Conservation (phyloP, 768 basidiomycete genomes). For the Suillus discolor region DNA sequence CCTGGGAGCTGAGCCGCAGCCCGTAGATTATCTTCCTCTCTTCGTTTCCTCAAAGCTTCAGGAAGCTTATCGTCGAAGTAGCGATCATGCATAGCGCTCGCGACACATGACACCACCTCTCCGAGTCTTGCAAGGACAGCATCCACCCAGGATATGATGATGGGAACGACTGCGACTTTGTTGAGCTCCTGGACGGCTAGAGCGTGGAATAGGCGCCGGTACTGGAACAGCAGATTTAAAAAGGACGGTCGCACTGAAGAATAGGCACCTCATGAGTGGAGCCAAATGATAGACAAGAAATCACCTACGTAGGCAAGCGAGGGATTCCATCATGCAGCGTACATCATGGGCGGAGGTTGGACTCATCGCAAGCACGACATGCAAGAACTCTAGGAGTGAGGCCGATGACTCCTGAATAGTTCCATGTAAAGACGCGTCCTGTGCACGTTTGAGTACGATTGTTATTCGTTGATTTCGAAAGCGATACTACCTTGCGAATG, state of each 20-base stretch:
- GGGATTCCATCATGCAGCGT: constrained; percentile 14
- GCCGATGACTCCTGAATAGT: constrained; percentile 37
- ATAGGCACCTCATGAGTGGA: constrained; percentile 8
- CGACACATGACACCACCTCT: constrained; percentile 35
- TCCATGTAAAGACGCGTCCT: constrained; percentile 38
- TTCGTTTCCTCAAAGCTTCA: constrained; percentile 40
- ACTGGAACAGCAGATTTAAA: constrained; percentile 48
- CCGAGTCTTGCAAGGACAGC: constrained; percentile 56
- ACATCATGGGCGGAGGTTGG: constrained; percentile 7
- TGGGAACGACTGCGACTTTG: constrained; percentile 23
- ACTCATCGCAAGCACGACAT: constrained; percentile 21
- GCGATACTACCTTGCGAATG: constrained; percentile 28
- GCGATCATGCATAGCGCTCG: constrained; percentile 23
- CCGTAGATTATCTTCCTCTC: constrained; percentile 52
- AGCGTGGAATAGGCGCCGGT: constrained; percentile 50
- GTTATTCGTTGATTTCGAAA: not conserved
- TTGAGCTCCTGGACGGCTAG: constrained; percentile 40
- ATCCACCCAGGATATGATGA: constrained; percentile 69
- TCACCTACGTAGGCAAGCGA: constrained; percentile 26
- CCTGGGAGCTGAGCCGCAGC: constrained; percentile 74
- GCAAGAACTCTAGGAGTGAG: constrained; percentile 34
- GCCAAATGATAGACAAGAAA: not conserved
- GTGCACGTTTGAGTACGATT: constrained; percentile 13
- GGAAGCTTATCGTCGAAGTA: constrained; percentile 18
- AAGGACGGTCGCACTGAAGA: constrained; percentile 36